Evolutionary conservation across 2,329 filamentous ascomycete genomes (phyloP).

Genomic region (Aspergillus tanneri): DNA sequence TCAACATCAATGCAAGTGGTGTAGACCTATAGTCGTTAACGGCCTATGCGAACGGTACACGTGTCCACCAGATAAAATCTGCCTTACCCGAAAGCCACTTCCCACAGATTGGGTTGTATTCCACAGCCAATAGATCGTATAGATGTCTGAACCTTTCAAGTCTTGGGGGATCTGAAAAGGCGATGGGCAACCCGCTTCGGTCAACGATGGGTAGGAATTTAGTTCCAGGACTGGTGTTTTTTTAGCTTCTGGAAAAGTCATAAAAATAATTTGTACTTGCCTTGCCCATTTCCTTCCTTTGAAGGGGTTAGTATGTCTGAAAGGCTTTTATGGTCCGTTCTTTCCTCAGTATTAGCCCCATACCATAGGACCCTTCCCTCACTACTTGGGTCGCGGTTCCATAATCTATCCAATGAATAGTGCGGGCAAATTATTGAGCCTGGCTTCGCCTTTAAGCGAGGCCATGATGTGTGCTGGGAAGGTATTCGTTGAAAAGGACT

Average conservation of each 20-base stretch:
- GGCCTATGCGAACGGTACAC: neutral
- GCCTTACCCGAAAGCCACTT: neutral
- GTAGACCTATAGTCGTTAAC: neutral
- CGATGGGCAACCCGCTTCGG: neutral
- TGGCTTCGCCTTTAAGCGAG: neutral
- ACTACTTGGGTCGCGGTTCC: neutral
- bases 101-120: neutral
- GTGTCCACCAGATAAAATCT: neutral
- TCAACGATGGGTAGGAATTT: neutral
- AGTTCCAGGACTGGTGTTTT: neutral
- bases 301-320: neutral
- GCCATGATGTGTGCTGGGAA: neutral
- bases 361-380: neutral
- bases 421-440: neutral
- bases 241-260: neutral
- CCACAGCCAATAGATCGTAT: constrained; percentile 2
- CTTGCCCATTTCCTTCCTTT: neutral
- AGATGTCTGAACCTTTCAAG: neutral
- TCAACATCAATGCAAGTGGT: constrained; percentile 1
- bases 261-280: neutral
- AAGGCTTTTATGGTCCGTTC: neutral
- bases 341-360: neutral
- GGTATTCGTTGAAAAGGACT: neutral
- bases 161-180: neutral
- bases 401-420: neutral